Base-by-base conservation (phyloP, 106 monocot genomes). In the Alisma plantagoaquatica region DNA sequence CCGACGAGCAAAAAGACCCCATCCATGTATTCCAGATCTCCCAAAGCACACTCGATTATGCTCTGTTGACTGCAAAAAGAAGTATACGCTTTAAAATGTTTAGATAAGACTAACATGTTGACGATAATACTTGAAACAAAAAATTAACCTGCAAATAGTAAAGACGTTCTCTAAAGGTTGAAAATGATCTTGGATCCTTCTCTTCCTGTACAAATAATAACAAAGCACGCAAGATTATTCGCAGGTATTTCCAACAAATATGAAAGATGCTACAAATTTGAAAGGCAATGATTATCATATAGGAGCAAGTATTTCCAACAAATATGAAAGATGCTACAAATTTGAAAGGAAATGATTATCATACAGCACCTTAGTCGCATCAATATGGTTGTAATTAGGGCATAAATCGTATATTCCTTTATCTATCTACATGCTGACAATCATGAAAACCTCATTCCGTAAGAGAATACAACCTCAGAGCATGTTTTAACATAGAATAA, bases 11-110 rank as follows among this genome's bases (percentile, higher is more conserved):
- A 98, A 85, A 30, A 98, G 78, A 10, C 98, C 98, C 90, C 90
- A 90, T 55, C 85, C 85, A 72, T 98, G 98, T 62, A 98, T 98
- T 49, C 98, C 98, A 31, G 98, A 98, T 71, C 74, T 81, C 30
- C 98, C 98, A 72, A 81, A 86, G 31, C 85, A 98, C 23, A 90
- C 90, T 58, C 85, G 73, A 51, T 20, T 62, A 2, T 79, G 62
- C 71, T 98, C 98, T 10, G 76, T 90, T 55, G 46, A 17, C 60
- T 60, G 21, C 60, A 48, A 31, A 19, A 21, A 25, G 3, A 22
- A 27, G 30, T 4, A n/a, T n/a, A n/a, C n/a, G n/a, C n/a, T n/a
- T n/a, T n/a, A n/a, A 16, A 58, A 28, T 25, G 26, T 7, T 33
- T 43, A 1, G 23, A 58, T 6, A 27, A 29, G 3, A 17, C 22